Conservation (phyloP, 2,329 filamentous ascomycete species). For the Huntiella moniliformis region DNA sequence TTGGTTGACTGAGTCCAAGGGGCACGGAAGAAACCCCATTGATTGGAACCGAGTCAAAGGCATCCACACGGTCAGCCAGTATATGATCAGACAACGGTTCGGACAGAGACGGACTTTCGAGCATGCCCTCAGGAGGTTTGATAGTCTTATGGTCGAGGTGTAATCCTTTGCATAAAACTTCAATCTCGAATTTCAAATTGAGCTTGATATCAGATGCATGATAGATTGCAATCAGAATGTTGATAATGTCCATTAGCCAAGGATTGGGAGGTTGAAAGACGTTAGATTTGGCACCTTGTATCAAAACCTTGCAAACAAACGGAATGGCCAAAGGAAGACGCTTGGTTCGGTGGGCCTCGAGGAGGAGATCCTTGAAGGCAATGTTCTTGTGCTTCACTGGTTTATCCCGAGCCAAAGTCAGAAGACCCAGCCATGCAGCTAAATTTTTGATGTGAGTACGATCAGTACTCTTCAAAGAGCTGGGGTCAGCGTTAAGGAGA, state of each 20-base stretch:
- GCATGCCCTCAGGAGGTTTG: constrained; percentile 69
- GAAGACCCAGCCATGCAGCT: constrained; percentile 76
- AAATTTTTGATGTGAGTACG: constrained; percentile 82
- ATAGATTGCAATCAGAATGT: constrained; percentile 81
- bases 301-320: constrained; percentile 90
- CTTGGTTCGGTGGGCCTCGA: constrained; percentile 87
- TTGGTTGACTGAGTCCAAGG: constrained; percentile 56
- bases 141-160: constrained; percentile 84
- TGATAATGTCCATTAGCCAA: constrained; percentile 92
- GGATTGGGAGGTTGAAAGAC: constrained; percentile 92
- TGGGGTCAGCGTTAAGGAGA: constrained; percentile 76
- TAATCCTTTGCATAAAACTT: constrained; percentile 85
- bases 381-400: constrained; percentile 94
- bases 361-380: constrained; percentile 85
- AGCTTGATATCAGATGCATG: constrained; percentile 84
- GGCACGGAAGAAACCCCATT: constrained; percentile 53
- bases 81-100: constrained; percentile 37
- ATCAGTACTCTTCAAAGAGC: constrained; percentile 30
- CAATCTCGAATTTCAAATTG: constrained; percentile 96
- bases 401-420: constrained; percentile 84
- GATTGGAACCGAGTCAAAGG: constrained; percentile 66
- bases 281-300: constrained; percentile 65
- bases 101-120: constrained; percentile 38
- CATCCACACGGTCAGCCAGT: constrained; percentile 50
- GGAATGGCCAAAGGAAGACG: constrained; percentile 83